Percentiles rank a stretch among this genome's conserved stretches.
Conservation (phyloP, 192 early-diverging fungal species). For the Backusella parvicylindrica region DNA sequence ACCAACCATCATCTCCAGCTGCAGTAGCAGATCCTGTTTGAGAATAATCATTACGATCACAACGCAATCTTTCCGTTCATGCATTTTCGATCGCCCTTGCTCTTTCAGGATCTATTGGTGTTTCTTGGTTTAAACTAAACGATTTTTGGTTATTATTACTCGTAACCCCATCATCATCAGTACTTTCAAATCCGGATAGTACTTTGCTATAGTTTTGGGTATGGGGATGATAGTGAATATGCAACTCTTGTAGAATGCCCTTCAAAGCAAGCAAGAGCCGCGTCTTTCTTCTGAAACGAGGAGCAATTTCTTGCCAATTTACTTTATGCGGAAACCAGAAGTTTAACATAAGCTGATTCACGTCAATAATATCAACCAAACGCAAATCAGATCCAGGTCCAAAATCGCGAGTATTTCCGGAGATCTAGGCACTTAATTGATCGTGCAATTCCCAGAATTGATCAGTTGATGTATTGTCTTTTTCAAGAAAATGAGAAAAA, state of each 20-base stretch:
- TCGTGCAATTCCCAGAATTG: conserved; percentile 58
- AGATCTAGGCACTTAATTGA: conserved; percentile 54
- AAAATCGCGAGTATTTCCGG: conserved; percentile 56
- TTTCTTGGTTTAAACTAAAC: background rate
- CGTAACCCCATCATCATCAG: background rate
- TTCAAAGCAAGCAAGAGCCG: conserved; percentile 58
- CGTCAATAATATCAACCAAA: conserved; percentile 55
- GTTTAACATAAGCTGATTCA: conserved; percentile 57
- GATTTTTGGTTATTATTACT: background rate
- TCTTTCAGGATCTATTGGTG: background rate
- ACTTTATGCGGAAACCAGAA: conserved; percentile 68
- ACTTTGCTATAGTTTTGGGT: background rate
- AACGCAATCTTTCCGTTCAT: background rate
- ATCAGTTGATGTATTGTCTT: conserved; percentile 53
- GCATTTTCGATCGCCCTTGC: background rate
- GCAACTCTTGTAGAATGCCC: conserved; percentile 52
- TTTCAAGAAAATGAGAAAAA: too few relatives aligned
- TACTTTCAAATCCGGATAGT: background rate
- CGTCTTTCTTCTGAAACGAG: conserved; percentile 54
- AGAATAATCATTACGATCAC: background rate
- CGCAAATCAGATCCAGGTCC: conserved; percentile 50
- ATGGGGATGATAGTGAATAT: conserved; percentile 41
- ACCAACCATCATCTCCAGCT: background rate
- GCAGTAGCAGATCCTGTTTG: background rate
- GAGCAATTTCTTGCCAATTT: conserved; percentile 74